Base-by-base conservation (phyloP, 2,329 filamentous ascomycete species). In the Decorospora gaudefroyi region DNA sequence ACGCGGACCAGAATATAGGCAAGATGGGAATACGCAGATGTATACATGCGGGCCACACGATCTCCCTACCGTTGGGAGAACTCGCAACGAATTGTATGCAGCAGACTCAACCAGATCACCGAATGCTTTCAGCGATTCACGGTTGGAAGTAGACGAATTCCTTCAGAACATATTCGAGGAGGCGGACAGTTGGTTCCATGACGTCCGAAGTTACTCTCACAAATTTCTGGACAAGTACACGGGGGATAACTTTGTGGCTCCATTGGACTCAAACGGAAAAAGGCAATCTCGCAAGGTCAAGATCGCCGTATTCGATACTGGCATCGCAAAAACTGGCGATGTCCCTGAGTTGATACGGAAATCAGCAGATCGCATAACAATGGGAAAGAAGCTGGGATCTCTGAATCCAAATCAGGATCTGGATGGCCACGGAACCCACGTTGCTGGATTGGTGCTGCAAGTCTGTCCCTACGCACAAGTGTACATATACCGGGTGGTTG, bases 341-440 rank as follows among this genome's bases (percentile, higher is more conserved):
- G 30, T 32, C 2, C 30, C 30, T 16, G 11, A 1, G 0, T 18
- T 32, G 11, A 32, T 32, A 18, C 17, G 21, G 30, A 16, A 18
- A n/a, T 18, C 30, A 19, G n/a, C n/a, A n/a, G n/a, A n/a, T n/a
- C 30, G 30, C 17, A 18, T 32, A 4, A 35, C 23, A 2, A 1
- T 25, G 12, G 32, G 32, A 3, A 35, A 35, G 21, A 13, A 16
- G 2, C 32, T 35, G 2, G 19, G 25, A 16, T 3, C 32, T 1
- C 13, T 35, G 32, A 19, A 19, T 15, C 25, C 19, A 22, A 35
- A 35, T 5, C 6, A 7, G 1, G 32, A 35, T 1, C 15, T 12
- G 6, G 25, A 53, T 26, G 49, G 52, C 11, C 52, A 55, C 10
- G 52, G 52, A 7, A 53, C 52, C 4, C 49, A 55, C 26, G 41